Evolutionary conservation across 805 yeast genomes (phyloP).

Genomic region (Wickerhamiella shivajii): DNA sequence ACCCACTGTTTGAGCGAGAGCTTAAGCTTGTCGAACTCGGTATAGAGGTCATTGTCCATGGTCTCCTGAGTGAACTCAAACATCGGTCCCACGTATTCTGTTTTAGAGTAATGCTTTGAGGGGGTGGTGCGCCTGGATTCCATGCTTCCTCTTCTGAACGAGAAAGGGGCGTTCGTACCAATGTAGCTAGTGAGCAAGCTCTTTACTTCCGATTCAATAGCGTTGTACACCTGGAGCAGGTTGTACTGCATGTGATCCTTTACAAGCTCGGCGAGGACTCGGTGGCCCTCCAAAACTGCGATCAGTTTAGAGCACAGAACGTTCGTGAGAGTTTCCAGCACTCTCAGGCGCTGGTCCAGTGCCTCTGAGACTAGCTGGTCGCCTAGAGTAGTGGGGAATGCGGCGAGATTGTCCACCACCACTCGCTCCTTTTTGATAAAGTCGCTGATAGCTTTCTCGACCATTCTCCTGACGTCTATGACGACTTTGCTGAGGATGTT

Average conservation of each 20-base stretch:
- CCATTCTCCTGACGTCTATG: conserved; percentile 48
- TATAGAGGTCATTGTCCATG: conserved; percentile 21
- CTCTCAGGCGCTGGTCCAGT: conserved; percentile 25
- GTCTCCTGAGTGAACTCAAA: conserved; percentile 19
- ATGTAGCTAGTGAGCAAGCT: conserved; percentile 14
- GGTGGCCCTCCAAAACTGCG: conserved; percentile 53
- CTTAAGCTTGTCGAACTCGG: conserved; percentile 28
- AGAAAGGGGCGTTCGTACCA: not conserved
- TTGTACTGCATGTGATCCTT: conserved; percentile 22
- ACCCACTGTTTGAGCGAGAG: conserved; percentile 44
- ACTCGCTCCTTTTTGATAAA: conserved; percentile 30
- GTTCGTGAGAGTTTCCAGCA: conserved; percentile 58
- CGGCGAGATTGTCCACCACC: conserved; percentile 4
- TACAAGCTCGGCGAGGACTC: conserved; percentile 45
- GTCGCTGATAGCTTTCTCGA: conserved; percentile 50
- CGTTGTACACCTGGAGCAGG: conserved; percentile 32
- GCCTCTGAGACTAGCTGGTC: conserved; percentile 13
- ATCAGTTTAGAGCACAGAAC: conserved; percentile 49
- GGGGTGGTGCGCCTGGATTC: not conserved
- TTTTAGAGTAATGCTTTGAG: conserved; percentile 2
- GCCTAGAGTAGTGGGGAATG: conserved; percentile 9
- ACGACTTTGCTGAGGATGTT: conserved; percentile 40
- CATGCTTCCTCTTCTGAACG: too few relatives aligned
- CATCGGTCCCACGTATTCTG: conserved; percentile 9
- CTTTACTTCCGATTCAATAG: conserved; percentile 29